Evolutionary conservation across 305 asterid genomes (phyloP).

Genomic region (Fraxinus latifolia): DNA sequence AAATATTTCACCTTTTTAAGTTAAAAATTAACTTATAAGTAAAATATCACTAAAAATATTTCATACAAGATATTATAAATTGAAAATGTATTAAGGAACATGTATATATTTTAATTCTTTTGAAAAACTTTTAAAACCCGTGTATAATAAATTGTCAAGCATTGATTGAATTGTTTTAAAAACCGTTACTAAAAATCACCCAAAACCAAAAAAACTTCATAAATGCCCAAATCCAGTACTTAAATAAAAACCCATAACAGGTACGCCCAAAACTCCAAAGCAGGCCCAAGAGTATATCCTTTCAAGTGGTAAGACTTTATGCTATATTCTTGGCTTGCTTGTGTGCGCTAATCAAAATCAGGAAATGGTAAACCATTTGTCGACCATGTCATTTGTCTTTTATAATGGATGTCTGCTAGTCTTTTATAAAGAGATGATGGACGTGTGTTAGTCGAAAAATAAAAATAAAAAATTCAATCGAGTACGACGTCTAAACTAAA

Average conservation of each 20-base stretch:
- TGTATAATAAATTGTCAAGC: background rate
- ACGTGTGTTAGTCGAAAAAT: background rate
- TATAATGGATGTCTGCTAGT: background rate
- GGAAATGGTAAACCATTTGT: background rate
- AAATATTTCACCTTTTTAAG: no score
- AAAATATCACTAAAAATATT: background rate
- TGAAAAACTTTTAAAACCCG: background rate
- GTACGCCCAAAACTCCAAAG: background rate
- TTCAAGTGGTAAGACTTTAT: background rate
- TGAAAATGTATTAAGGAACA: background rate
- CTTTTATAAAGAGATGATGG: background rate
- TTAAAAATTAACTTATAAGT: no score
- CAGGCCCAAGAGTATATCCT: background rate
- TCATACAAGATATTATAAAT: background rate
- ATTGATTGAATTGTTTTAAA: background rate
- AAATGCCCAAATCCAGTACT: background rate
- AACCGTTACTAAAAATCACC: background rate
- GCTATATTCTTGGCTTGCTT: background rate
- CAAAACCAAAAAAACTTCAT: background rate
- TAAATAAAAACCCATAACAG: background rate
- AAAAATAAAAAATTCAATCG: background rate
- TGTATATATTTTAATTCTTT: no score
- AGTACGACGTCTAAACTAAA: background rate
- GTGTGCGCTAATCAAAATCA: background rate
- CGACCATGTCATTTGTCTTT: background rate